These are phyloP conservation scores for Termitomyces sp. DNA, from an alignment of 768 basidiomycete species.

Conservation along the genomic window DNA sequence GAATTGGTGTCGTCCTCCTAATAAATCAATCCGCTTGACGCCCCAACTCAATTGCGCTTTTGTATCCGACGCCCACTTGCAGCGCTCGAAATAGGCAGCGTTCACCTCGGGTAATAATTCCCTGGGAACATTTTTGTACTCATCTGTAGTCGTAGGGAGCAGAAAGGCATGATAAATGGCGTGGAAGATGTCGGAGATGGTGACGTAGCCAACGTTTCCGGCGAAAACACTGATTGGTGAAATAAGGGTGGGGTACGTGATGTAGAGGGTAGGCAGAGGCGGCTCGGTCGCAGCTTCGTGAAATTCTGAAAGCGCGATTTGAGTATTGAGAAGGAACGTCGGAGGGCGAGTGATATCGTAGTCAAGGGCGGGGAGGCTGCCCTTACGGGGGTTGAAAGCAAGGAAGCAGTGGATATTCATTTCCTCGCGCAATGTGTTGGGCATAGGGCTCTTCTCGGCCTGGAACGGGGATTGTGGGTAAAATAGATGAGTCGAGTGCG, in stretches of 20 bases:
- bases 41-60: conserved; percentile 39
- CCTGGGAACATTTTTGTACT: conserved; percentile 36
- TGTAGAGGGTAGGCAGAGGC: conserved; percentile 27
- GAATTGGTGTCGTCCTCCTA: conserved; percentile 41
- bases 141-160: conserved; percentile 33
- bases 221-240: conserved; percentile 31
- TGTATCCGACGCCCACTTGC: conserved; percentile 24
- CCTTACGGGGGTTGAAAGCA: conserved; percentile 27
- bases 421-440: conserved; percentile 19
- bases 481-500: conserved; percentile 26
- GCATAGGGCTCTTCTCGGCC: conserved; percentile 16
- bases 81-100: conserved; percentile 41
- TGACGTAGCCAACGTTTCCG: conserved; percentile 26
- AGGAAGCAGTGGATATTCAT: conserved; percentile 40
- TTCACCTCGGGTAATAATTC: conserved; percentile 32
- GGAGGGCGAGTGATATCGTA: conserved; percentile 35
- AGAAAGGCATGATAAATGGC: conserved; percentile 45
- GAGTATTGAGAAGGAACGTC: conserved; percentile 18
- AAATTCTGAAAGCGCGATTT: conserved; percentile 27
- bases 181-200: conserved; percentile 46
- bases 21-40: conserved; percentile 52
- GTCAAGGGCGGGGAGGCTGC: conserved; percentile 24
- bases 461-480: conserved; percentile 21
- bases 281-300: conserved; percentile 39
- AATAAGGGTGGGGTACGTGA: conserved; percentile 28